Conservation (phyloP, 306 rosid genomes). For the Quercus mongolica region DNA sequence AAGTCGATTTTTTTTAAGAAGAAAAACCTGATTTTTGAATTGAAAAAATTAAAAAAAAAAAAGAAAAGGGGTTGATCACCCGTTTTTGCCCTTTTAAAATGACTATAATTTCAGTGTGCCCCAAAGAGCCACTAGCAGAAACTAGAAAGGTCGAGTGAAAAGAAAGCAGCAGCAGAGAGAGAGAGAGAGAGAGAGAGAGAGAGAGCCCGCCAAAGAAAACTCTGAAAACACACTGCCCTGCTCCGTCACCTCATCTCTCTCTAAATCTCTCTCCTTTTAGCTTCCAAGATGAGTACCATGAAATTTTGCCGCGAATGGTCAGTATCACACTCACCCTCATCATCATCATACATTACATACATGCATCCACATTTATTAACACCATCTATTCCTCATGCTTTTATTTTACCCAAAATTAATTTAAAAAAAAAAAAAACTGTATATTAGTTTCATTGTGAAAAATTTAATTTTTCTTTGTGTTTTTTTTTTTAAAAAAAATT, state of each 20-base stretch:
- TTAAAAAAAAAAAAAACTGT: background rate
- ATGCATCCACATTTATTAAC: background rate
- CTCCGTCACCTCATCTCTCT: background rate
- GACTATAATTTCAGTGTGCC: too few relatives aligned
- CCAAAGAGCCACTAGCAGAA: too few relatives aligned
- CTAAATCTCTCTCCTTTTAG: background rate
- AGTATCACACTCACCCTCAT: background rate
- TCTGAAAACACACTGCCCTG: background rate
- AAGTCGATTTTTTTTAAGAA: too few relatives aligned
- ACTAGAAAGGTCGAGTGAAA: too few relatives aligned
- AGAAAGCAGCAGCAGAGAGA: too few relatives aligned
- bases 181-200: too few relatives aligned
- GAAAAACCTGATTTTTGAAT: too few relatives aligned
- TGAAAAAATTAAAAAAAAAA: too few relatives aligned
- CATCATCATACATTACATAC: background rate
- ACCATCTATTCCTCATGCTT: background rate
- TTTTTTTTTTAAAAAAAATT: background rate
- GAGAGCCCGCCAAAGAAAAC: background rate
- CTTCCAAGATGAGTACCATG: constrained; percentile 86
- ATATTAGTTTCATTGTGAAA: background rate
- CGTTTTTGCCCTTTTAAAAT: too few relatives aligned
- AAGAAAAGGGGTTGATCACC: too few relatives aligned
- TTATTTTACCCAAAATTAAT: background rate
- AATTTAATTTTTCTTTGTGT: background rate
- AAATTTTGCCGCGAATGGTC: constrained; percentile 99